Conservation (phyloP, 106 monocot species). For the Iris macrosiphon region DNA sequence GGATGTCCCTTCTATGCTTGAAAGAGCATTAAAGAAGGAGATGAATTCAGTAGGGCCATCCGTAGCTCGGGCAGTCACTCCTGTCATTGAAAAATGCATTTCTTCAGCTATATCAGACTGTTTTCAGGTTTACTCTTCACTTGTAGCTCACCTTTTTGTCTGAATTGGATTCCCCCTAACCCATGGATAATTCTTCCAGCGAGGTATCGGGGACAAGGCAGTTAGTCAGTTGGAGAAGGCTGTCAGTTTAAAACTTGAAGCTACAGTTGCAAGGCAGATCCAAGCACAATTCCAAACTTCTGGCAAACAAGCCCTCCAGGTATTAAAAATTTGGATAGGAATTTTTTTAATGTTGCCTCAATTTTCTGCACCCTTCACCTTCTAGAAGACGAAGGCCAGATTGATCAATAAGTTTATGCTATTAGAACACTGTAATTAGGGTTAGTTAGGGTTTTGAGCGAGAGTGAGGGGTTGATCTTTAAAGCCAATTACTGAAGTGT, state of each 20-base stretch:
- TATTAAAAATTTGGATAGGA: slow-evolving; percentile 12
- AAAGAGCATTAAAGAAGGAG: slow-evolving; percentile 82
- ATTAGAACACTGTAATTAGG: too few relatives aligned
- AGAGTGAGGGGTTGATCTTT: too few relatives aligned
- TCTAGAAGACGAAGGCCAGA: too few relatives aligned
- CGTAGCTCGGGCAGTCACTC: slow-evolving; percentile 59
- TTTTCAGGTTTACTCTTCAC: slow-evolving; percentile 51
- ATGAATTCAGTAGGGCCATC: slow-evolving; percentile 45
- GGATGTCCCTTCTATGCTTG: slow-evolving; percentile 64
- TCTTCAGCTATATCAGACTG: slow-evolving; percentile 74
- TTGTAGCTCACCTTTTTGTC: not conserved
- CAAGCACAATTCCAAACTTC: slow-evolving; percentile 90
- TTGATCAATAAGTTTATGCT: too few relatives aligned
- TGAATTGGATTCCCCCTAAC: not conserved
- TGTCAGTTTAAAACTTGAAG: slow-evolving; percentile 82
- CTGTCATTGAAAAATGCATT: slow-evolving; percentile 66
- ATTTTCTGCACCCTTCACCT: too few relatives aligned
- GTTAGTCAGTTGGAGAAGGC: slow-evolving; percentile 80
- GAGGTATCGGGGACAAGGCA: slow-evolving; percentile 81
- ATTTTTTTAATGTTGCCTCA: too few relatives aligned
- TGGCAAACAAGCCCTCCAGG: slow-evolving; percentile 91
- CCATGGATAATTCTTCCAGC: slow-evolving; percentile 30
- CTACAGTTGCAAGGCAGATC: slow-evolving; percentile 69
- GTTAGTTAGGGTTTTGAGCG: too few relatives aligned
- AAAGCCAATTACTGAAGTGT: too few relatives aligned